Conservation (phyloP, 306 rosid species). For the Dryas octopetala region DNA sequence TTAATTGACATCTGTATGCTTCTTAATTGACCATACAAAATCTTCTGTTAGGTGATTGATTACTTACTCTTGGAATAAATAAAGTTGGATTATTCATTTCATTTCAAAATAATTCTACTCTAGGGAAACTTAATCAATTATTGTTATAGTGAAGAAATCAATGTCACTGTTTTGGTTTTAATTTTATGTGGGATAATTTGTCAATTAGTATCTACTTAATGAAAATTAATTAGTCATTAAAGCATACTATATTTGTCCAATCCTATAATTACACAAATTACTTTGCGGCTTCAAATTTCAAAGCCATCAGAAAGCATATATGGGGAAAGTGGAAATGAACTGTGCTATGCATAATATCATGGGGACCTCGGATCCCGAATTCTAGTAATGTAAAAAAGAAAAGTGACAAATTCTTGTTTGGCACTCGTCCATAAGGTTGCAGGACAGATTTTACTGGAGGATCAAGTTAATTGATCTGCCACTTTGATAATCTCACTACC, state of each 20-base stretch:
- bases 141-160: conserved; percentile 25
- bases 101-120: conserved; percentile 6
- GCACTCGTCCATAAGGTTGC: background rate
- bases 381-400: background rate
- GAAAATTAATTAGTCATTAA: background rate
- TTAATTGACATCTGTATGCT: conserved; percentile 17
- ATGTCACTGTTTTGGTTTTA: background rate
- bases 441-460: background rate
- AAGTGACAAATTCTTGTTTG: background rate
- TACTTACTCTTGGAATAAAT: conserved; percentile 7
- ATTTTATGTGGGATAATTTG: background rate
- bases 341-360: background rate
- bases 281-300: background rate
- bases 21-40: conserved; percentile 7
- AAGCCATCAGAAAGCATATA: background rate
- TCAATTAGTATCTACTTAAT: background rate
- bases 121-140: conserved; percentile 10
- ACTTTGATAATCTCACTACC: background rate
- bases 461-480: background rate
- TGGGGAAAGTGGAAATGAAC: background rate
- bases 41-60: conserved; percentile 30
- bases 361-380: background rate
- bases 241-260: background rate
- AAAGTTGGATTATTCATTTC: conserved; percentile 9
- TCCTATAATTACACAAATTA: background rate